A percentile compares a stretch with the other conserved stretches of the same genome.
phyloP scores from a whole-genome alignment of 1,139 yeast species.

The Yamadazyma trypodendri region DNA sequence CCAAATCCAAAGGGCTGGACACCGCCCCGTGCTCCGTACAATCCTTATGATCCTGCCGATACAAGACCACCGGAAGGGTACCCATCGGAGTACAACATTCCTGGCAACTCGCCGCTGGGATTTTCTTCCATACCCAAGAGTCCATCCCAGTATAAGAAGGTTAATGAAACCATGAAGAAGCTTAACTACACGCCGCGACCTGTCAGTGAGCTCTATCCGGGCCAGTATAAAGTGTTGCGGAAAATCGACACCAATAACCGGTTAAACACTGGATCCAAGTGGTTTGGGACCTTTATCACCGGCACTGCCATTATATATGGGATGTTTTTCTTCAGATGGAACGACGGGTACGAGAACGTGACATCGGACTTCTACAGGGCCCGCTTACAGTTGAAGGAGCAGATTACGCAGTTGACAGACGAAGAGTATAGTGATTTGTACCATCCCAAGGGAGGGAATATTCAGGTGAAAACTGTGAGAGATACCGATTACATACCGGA shows the following conservation, averaged over 20 bases:
- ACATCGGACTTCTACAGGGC: constrained; percentile 66
- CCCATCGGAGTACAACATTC: constrained; percentile 71
- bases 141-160: constrained; percentile 67
- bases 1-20: constrained; percentile 85
- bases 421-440: constrained; percentile 65
- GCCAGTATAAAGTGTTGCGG: constrained; percentile 72
- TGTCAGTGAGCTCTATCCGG: constrained; percentile 68
- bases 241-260: constrained; percentile 55
- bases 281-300: constrained; percentile 49
- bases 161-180: constrained; percentile 70
- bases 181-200: constrained; percentile 82
- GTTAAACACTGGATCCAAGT: constrained; percentile 56
- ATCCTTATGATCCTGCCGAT: constrained; percentile 81
- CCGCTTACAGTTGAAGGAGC: constrained; percentile 56
- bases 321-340: constrained; percentile 78
- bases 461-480: constrained; percentile 37
- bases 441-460: constrained; percentile 38
- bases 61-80: constrained; percentile 79
- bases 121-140: constrained; percentile 66
- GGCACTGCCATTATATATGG: constrained; percentile 53
- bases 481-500: constrained; percentile 46
- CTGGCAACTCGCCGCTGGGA: constrained; percentile 51
- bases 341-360: constrained; percentile 77
- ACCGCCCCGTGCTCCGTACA: constrained; percentile 79
- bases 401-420: constrained; percentile 52